These are phyloP conservation scores for Boletus sensibilis DNA, from an alignment of 768 basidiomycete species.

Conservation along the genomic window DNA sequence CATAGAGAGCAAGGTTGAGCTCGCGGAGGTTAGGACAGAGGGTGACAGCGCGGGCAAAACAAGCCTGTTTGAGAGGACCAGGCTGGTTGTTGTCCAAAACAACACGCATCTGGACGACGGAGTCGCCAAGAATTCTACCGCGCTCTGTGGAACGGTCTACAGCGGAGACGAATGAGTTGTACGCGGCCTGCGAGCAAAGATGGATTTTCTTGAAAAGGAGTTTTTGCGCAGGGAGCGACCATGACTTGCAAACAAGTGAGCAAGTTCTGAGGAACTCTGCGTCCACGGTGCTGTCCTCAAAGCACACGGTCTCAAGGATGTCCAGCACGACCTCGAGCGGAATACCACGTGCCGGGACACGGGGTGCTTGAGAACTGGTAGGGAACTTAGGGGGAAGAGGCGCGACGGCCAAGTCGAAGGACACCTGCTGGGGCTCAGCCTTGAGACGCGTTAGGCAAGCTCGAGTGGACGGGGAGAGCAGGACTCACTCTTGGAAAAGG, in stretches of 20 bases:
- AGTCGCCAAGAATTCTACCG: constrained; percentile 50
- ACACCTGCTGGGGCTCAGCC: constrained; percentile 38
- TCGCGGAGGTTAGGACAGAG: constrained; percentile 59
- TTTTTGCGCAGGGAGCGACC: constrained; percentile 64
- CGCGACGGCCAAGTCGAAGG: constrained; percentile 38
- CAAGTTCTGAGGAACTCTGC: constrained; percentile 48
- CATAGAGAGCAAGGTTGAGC: constrained; percentile 59
- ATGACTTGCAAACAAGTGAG: constrained; percentile 64
- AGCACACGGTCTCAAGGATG: constrained; percentile 59
- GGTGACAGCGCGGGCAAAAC: constrained; percentile 57
- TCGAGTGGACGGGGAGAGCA: neutral
- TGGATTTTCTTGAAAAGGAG: constrained; percentile 59
- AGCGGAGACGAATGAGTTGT: constrained; percentile 52
- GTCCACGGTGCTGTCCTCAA: constrained; percentile 38
- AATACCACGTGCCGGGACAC: constrained; percentile 35
- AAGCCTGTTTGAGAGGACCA: constrained; percentile 48
- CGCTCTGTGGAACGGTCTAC: constrained; percentile 46
- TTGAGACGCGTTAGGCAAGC: constrained; percentile 16
- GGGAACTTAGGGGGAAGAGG: constrained; percentile 23
- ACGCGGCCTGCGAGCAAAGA: constrained; percentile 53
- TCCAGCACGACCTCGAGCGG: constrained; percentile 64
- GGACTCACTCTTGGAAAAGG: constrained; percentile 27
- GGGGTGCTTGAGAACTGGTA: constrained; percentile 15
- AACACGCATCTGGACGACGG: constrained; percentile 53
- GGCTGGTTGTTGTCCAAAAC: constrained; percentile 71